Conservation (phyloP, 2,329 filamentous ascomycete species). For the Trichoderma cornu-damae region DNA sequence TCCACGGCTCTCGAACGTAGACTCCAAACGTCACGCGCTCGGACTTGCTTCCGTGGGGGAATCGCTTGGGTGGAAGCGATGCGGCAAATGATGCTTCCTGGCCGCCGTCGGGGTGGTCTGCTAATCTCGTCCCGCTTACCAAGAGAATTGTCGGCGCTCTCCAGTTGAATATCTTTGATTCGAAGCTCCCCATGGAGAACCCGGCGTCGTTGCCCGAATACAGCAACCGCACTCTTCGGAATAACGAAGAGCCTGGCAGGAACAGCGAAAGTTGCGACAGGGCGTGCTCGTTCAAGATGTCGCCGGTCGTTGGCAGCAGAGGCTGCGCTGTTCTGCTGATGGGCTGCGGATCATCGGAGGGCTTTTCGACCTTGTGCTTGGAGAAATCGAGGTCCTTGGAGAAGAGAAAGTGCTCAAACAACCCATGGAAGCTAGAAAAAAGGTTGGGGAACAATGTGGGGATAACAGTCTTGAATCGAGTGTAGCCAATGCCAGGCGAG, state of each 20-base stretch:
- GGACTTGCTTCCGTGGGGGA: slow-evolving; percentile 46
- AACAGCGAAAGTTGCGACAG: slow-evolving; percentile 71
- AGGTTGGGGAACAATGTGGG: slow-evolving; percentile 59
- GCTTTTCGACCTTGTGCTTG: slow-evolving; percentile 39
- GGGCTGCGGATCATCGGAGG: slow-evolving; percentile 11
- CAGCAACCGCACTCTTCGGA: slow-evolving; percentile 59
- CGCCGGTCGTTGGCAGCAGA: slow-evolving; percentile 47
- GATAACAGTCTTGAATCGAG: slow-evolving; percentile 56
- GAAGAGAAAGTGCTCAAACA: slow-evolving; percentile 74
- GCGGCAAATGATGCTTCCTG: slow-evolving; percentile 55
- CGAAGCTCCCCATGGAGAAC: slow-evolving; percentile 73
- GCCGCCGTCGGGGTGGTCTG: slow-evolving; percentile 43
- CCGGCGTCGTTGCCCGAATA: slow-evolving; percentile 67
- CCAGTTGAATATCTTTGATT: slow-evolving; percentile 73
- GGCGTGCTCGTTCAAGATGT: slow-evolving; percentile 60
- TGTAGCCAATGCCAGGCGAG: slow-evolving; percentile 57
- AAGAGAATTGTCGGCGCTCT: slow-evolving; percentile 67
- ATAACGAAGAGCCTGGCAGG: slow-evolving; percentile 59
- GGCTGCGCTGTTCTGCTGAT: slow-evolving; percentile 39
- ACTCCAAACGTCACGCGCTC: slow-evolving; percentile 60
- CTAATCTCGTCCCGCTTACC: slow-evolving; percentile 59
- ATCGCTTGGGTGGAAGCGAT: slow-evolving; percentile 58
- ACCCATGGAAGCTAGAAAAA: slow-evolving; percentile 60
- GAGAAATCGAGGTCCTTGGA: slow-evolving; percentile 65
- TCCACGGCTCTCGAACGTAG: slow-evolving; percentile 64